phyloP scores from a whole-genome alignment of 1,284 basidiomycete species.

The Cutaneotrichosporon sp. region DNA sequence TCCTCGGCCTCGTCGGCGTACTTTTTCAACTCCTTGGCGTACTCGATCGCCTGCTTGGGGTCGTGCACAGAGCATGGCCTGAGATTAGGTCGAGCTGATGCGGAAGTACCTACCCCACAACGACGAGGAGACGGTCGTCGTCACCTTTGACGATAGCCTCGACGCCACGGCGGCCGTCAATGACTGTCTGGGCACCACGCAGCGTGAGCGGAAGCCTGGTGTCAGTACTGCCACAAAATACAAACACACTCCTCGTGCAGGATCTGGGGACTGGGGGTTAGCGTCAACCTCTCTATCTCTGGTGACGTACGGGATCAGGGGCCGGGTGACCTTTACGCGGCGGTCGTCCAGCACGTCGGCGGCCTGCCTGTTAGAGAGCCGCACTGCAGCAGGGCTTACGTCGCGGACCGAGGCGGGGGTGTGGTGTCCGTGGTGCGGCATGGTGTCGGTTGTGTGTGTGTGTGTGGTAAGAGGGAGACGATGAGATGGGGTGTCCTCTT shows the following conservation, averaged over 20 bases:
- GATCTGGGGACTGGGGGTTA: slow-evolving; percentile 61
- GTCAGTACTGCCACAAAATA: not conserved
- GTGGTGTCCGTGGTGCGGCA: slow-evolving; percentile 8
- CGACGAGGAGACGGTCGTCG: slow-evolving; percentile 82
- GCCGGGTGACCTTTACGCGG: slow-evolving; percentile 75
- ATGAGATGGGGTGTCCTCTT: not conserved
- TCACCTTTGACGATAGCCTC: slow-evolving; percentile 75
- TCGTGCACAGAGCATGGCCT: slow-evolving; percentile 93
- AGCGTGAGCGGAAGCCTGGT: slow-evolving; percentile 44
- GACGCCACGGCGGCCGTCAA: slow-evolving; percentile 72
- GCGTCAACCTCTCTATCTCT: too few species aligned
- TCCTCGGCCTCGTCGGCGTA: slow-evolving; percentile 77
- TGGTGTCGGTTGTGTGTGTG: not conserved
- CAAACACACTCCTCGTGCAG: slow-evolving; percentile 73
- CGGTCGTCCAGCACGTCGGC: slow-evolving; percentile 76
- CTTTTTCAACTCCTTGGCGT: slow-evolving; percentile 68
- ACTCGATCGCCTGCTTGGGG: slow-evolving; percentile 73
- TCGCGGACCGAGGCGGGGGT: slow-evolving; percentile 24
- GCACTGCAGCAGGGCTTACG: slow-evolving; percentile 15
- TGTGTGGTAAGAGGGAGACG: not conserved
- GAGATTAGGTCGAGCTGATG: slow-evolving; percentile 2
- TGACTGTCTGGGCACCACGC: slow-evolving; percentile 55
- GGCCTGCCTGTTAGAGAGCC: slow-evolving; percentile 48
- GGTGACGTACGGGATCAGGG: slow-evolving; percentile 63
- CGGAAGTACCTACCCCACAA: slow-evolving; percentile 63